phyloP scores from a whole-genome alignment of 495 filamentous ascomycete genomes.

The Clavariopsis aquatica region DNA sequence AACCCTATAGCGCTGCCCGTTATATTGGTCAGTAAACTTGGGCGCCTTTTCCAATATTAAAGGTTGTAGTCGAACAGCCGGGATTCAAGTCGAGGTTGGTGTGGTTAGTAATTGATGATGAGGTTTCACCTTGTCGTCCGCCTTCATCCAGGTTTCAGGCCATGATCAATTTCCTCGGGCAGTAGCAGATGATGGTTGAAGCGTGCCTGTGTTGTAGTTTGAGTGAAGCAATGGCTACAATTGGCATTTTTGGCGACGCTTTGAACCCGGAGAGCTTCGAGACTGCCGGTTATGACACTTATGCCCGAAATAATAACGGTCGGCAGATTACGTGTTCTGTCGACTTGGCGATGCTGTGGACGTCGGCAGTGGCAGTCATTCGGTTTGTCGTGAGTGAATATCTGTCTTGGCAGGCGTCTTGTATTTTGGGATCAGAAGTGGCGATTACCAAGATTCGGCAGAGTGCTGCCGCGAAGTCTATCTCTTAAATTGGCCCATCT shows the following conservation, averaged over 20 bases:
- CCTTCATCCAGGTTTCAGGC: not conserved
- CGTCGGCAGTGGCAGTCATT: not conserved
- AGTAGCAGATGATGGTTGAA: not conserved
- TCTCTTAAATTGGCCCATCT: not conserved
- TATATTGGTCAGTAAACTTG: conserved; percentile 14
- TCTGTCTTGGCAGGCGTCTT: not conserved
- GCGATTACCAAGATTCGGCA: not conserved
- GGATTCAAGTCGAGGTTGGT: conserved; percentile 15
- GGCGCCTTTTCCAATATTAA: conserved; percentile 11
- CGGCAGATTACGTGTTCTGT: not conserved
- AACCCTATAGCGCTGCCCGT: not conserved
- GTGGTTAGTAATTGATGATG: conserved; percentile 18
- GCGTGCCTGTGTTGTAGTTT: not conserved
- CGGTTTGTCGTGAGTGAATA: not conserved
- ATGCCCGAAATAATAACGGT: too few species aligned
- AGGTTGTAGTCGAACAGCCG: not conserved
- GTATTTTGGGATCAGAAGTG: not conserved
- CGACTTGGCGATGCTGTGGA: not conserved
- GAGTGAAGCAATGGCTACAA: not conserved
- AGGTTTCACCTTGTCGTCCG: not conserved
- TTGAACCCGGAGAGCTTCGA: not conserved
- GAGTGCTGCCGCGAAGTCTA: not conserved
- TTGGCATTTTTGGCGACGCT: not conserved
- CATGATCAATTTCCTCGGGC: not conserved
- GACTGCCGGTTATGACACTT: not conserved